Base-by-base conservation (phyloP, 2,329 filamentous ascomycete species). In the Colletotrichum plurivorum region DNA sequence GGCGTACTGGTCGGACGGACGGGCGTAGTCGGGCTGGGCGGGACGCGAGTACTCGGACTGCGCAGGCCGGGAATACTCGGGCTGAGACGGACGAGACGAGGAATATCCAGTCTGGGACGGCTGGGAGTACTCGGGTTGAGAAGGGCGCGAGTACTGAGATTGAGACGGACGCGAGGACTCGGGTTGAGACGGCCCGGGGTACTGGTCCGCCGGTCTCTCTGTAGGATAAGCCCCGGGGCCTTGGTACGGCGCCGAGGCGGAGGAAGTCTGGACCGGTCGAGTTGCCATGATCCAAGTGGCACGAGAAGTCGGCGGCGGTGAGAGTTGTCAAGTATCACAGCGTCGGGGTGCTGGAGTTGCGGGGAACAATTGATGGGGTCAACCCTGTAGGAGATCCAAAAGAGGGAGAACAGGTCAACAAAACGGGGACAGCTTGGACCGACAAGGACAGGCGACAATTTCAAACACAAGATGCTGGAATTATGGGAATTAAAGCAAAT, bases 291-390 rank as follows among this genome's bases (percentile, higher is more conserved):
- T 51, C 46, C 6, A 18, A 43, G 46, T 46, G 43, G 45, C 51
- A 49, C 48, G 15, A 54, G n/a, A 48, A 56, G 45, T 12, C 22
- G 18, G 55, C 55, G 67, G 67, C 51, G 67, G 67, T 67, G 62
- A 69, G 39, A 27, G 8, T 13, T 36, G 54, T n/a, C 10, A 53
- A 27, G 20, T n/a, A 18, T 13, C 13, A 36, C 25, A 12, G n/a
- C 15, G 7, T 45, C 18, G 36, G 18, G 13, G 15, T 31, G 39
- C 7, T 49, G 18, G 48, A 45, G 59, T 20, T 8, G 43, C 57
- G 45, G 36, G 43, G 45, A 67, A 13, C 31, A 43, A 39, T 12
- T 31, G 52, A 45, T 20, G 41, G 43, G 56, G 41, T 43, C 27
- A 43, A 18, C 31, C 36, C 43, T n/a, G 36, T 22, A 18, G 12